Percentiles rank a stretch among this genome's conserved stretches.
These are phyloP conservation scores for Rhizopus stolonifer DNA, from an alignment of 371 early-diverging fungal species.

Conservation along the genomic window DNA sequence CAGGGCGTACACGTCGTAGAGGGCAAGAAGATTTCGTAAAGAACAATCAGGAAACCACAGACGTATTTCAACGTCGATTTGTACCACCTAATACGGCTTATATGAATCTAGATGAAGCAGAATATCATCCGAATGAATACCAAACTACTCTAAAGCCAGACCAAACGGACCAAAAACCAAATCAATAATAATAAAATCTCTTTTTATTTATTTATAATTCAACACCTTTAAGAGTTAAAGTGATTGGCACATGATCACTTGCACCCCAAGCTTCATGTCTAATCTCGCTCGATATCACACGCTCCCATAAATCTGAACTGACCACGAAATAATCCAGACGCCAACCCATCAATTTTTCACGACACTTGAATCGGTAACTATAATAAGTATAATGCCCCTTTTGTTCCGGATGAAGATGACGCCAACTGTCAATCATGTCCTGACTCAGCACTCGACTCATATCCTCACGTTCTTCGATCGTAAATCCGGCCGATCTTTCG, in stretches of 20 bases:
- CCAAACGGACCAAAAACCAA: conserved; percentile 34
- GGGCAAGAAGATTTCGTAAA: conserved; percentile 4
- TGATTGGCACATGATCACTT: conserved; percentile 87
- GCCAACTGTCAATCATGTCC: conserved; percentile 80
- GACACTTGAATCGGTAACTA: conserved; percentile 73
- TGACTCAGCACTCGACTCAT: conserved; percentile 67
- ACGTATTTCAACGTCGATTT: conserved; percentile 32
- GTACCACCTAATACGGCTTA: conserved; percentile 32
- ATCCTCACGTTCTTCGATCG: conserved; percentile 78
- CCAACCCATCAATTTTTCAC: conserved; percentile 84
- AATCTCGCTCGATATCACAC: conserved; percentile 67
- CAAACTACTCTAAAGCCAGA: conserved; percentile 28
- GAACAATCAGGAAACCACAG: conserved; percentile 7
- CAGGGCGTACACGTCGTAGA: conserved; percentile 28
- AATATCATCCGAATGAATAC: conserved; percentile 14
- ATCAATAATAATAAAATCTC: not conserved
- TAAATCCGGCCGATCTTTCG: conserved; percentile 80
- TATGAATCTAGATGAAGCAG: conserved; percentile 33
- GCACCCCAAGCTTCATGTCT: conserved; percentile 85
- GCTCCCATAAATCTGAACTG: conserved; percentile 58
- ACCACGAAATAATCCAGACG: conserved; percentile 87
- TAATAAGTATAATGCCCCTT: conserved; percentile 79
- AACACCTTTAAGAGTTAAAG: conserved; percentile 55
- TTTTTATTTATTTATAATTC: conserved; percentile 2
- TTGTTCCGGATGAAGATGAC: conserved; percentile 71